Conservation (phyloP, 1,139 yeast species). For the Kodamaea suecica region DNA sequence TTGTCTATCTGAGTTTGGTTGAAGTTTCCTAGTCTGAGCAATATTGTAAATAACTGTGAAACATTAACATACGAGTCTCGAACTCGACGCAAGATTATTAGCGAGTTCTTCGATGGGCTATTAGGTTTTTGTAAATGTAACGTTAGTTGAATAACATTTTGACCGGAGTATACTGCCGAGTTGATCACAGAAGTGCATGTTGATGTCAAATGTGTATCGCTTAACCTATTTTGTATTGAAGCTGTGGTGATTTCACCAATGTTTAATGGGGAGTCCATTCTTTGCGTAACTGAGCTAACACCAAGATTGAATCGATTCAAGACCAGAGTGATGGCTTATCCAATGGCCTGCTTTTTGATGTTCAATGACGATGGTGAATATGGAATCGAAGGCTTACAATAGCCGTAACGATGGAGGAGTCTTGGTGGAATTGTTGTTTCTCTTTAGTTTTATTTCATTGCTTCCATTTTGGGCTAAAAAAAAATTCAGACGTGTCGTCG, state of each 20-base stretch:
- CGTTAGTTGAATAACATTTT: slow-evolving; percentile 38
- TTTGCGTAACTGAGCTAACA: too few species aligned
- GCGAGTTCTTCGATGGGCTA: slow-evolving; percentile 9
- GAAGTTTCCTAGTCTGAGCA: slow-evolving; percentile 29
- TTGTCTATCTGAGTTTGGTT: slow-evolving; percentile 25
- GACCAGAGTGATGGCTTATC: too few species aligned
- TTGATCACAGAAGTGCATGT: slow-evolving; percentile 21
- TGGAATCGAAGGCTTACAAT: too few species aligned
- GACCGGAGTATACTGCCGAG: slow-evolving; percentile 39
- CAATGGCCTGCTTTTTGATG: too few species aligned
- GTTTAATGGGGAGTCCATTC: slow-evolving; percentile 49
- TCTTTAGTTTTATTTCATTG: not conserved
- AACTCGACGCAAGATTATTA: slow-evolving; percentile 38
- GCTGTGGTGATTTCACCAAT: slow-evolving; percentile 45
- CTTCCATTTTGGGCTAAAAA: not conserved
- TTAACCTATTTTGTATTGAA: slow-evolving; percentile 37
- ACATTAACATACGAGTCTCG: slow-evolving; percentile 45
- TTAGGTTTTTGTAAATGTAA: slow-evolving; percentile 14
- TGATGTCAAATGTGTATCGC: slow-evolving; percentile 34
- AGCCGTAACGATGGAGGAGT: too few species aligned
- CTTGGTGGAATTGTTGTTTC: slow-evolving; percentile 1
- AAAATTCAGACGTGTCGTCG: slow-evolving; percentile 2
- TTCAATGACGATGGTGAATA: too few species aligned
- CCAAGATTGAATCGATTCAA: too few species aligned
- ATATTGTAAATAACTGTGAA: slow-evolving; percentile 37